Percentiles rank a stretch among this genome's conserved stretches.
phyloP scores from a whole-genome alignment of 2,329 filamentous ascomycete genomes.

The Pseudopyrenochaeta lycopersici region DNA sequence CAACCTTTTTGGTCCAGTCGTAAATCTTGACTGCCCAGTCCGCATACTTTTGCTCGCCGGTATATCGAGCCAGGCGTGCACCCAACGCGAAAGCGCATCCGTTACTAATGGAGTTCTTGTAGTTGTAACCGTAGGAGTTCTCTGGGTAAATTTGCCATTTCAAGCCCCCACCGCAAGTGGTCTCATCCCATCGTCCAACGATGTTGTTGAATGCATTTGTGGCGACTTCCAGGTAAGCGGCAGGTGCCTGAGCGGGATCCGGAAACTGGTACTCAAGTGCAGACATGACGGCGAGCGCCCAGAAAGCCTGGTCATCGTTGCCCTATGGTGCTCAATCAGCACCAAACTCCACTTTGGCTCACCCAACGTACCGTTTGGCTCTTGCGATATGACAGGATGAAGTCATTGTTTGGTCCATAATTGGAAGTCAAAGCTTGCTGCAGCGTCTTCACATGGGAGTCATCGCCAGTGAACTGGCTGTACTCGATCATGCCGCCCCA shows the following conservation, averaged over 20 bases:
- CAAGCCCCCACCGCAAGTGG: slow-evolving; percentile 74
- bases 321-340: slow-evolving; percentile 54
- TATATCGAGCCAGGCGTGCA: slow-evolving; percentile 76
- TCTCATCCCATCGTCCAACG: slow-evolving; percentile 73
- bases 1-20: slow-evolving; percentile 62
- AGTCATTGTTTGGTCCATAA: slow-evolving; percentile 53
- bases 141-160: slow-evolving; percentile 82
- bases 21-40: slow-evolving; percentile 75
- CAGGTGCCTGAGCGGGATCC: slow-evolving; percentile 58
- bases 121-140: slow-evolving; percentile 77
- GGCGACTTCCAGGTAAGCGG: slow-evolving; percentile 70
- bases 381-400: slow-evolving; percentile 54
- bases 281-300: slow-evolving; percentile 72
- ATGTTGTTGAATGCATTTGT: slow-evolving; percentile 78
- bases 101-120: slow-evolving; percentile 85
- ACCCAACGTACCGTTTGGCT: slow-evolving; percentile 35
- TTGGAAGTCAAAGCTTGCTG: slow-evolving; percentile 55
- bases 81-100: slow-evolving; percentile 85
- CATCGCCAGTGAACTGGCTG: slow-evolving; percentile 57
- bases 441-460: slow-evolving; percentile 52
- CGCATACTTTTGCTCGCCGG: slow-evolving; percentile 64
- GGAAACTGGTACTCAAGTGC: slow-evolving; percentile 75
- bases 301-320: slow-evolving; percentile 80
- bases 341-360: neutral
- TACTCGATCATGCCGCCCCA: slow-evolving; percentile 55